These are phyloP conservation scores for Cyphellophora europaea DNA, from an alignment of 2,329 filamentous ascomycete species.

Conservation along the genomic window DNA sequence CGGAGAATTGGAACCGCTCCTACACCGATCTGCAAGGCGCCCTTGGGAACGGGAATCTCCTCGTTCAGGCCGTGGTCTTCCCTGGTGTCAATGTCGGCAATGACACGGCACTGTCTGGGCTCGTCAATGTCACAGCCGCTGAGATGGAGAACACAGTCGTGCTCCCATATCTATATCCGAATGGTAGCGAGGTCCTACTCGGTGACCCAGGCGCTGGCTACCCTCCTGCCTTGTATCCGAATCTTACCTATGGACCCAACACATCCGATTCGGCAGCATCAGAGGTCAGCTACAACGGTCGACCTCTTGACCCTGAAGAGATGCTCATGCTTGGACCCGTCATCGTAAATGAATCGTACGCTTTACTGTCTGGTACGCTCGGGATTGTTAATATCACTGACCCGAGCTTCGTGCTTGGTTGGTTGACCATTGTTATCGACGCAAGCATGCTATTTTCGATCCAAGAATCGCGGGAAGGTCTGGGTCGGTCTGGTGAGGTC, in stretches of 20 bases:
- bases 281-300: constrained; percentile 32
- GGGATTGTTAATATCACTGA: constrained; percentile 66
- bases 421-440: constrained; percentile 71
- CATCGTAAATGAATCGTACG: constrained; percentile 61
- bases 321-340: constrained; percentile 71
- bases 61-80: constrained; percentile 67
- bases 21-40: constrained; percentile 60
- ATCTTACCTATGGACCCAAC: constrained; percentile 54
- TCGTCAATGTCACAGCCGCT: constrained; percentile 56
- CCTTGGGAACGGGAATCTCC: constrained; percentile 48
- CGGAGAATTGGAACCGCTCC: constrained; percentile 52
- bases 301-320: constrained; percentile 23
- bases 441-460: constrained; percentile 56
- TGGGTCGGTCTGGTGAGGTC: constrained; percentile 61
- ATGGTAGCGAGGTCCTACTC: constrained; percentile 52
- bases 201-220: constrained; percentile 58
- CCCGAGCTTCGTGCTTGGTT: constrained; percentile 61
- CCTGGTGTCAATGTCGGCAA: constrained; percentile 55
- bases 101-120: constrained; percentile 31
- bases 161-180: constrained; percentile 51
- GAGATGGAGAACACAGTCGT: constrained; percentile 36
- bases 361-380: constrained; percentile 70
- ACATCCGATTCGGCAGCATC: constrained; percentile 24
- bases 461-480: constrained; percentile 55
- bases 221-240: constrained; percentile 65